Evolutionary conservation across 2,329 filamentous ascomycete genomes (phyloP), one percentile per base, ranked within the genome.

Genomic region (Cordyceps farinosa): DNA sequence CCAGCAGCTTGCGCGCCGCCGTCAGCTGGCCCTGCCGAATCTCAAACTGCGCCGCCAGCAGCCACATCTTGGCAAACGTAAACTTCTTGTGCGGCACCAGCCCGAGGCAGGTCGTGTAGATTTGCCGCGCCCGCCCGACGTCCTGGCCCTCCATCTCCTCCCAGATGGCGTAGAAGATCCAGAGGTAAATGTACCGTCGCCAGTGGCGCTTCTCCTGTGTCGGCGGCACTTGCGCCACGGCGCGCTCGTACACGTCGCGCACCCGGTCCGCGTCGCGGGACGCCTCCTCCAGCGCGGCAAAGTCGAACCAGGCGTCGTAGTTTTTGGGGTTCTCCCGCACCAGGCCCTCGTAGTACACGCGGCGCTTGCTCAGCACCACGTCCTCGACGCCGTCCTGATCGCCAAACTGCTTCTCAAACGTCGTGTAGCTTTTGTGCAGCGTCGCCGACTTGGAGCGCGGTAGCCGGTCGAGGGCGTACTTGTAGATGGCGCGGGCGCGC

Each of bases 301-400:
- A 97, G 76, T 98, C 95, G 69, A 99, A 94, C 95, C 95, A 99
- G 13, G 88, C 85, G 72, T 99, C 95, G 79, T 99, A 99, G 76
- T 97, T 97, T 72, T 96, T 95, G 2, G 93, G 87, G 71, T 97
- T 98, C 72, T 96, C 90, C 71, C 92, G 94, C 68, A 98, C 86
- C 72, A 95, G 90, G 69, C 97, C 92, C 76, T 99, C 95, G 76
- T 99, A 99, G 66, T 95, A 87, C 22, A 96, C 90, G 70, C 95
- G 84, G 68, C 95, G 85, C 75, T 99, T 99, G 17, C 92, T 92
- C n/a, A 98, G 75, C 36, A 99, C 91, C 9, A 98, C 93, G 73
- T 98, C 92, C 71, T 98, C 94, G 2, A 99, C 91, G 5, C 95
- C 95, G 70, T 97, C 92, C 62, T 85, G 84, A 74, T 98, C 93